Conservation (phyloP, 768 basidiomycete genomes). For the Lactarius pseudohatsudake region DNA sequence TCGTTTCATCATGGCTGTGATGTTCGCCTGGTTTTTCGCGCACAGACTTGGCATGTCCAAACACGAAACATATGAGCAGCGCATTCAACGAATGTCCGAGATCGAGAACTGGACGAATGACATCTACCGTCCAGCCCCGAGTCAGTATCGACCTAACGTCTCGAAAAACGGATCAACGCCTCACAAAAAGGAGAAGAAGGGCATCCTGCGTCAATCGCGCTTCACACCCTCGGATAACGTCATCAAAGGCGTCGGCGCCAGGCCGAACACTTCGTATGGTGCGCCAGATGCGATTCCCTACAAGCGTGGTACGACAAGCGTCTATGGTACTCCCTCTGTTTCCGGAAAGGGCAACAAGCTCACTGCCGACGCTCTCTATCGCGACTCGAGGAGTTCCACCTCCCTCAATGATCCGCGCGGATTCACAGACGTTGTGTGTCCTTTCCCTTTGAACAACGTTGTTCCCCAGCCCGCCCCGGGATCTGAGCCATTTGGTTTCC, state of each 20-base stretch:
- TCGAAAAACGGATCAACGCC: conserved; percentile 57
- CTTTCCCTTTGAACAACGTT: conserved; percentile 89
- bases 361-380: conserved; percentile 71
- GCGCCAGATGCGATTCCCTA: conserved; percentile 60
- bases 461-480: conserved; percentile 91
- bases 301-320: conserved; percentile 51
- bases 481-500: conserved; percentile 95
- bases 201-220: conserved; percentile 62
- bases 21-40: conserved; percentile 98
- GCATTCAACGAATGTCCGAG: conserved; percentile 83
- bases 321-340: conserved; percentile 33
- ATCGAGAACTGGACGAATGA: conserved; percentile 97
- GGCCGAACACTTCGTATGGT: conserved; percentile 66
- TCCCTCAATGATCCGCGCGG: conserved; percentile 59
- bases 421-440: conserved; percentile 73
- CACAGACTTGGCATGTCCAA: conserved; percentile 93
- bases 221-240: conserved; percentile 74
- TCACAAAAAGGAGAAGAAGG: conserved; percentile 52
- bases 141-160: conserved; percentile 87
- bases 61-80: conserved; percentile 87
- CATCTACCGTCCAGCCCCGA: conserved; percentile 92
- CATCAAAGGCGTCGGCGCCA: conserved; percentile 49
- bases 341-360: conserved; percentile 48
- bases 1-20: conserved; percentile 93
- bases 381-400: conserved; percentile 78